These are phyloP conservation scores for Erodium trifolium DNA, from an alignment of 441 rosid genomes.

Conservation along the genomic window DNA sequence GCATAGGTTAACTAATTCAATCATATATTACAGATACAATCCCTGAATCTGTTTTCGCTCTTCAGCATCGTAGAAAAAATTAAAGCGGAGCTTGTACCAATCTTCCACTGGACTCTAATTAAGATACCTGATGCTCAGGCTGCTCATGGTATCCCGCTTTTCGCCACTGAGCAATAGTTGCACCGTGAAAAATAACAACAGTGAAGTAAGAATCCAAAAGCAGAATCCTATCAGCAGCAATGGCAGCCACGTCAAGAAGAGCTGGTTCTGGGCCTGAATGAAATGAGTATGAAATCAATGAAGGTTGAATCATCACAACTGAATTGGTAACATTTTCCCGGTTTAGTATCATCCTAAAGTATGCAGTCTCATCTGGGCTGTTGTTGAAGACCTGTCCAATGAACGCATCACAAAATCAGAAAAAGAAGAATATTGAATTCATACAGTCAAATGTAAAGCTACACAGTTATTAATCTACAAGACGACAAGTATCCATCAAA, in stretches of 20 bases:
- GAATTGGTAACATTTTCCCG: slow-evolving; percentile 85
- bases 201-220: slow-evolving; percentile 82
- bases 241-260: slow-evolving; percentile 79
- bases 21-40: too few species aligned
- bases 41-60: neutral
- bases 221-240: slow-evolving; percentile 79
- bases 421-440: slow-evolving; percentile 8
- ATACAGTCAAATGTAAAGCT: neutral
- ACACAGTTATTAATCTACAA: neutral
- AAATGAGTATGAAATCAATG: slow-evolving; percentile 81
- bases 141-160: slow-evolving; percentile 84
- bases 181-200: slow-evolving; percentile 82
- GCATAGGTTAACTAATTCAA: too few species aligned
- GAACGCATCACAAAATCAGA: slow-evolving; percentile 21
- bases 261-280: slow-evolving; percentile 79
- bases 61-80: neutral
- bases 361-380: slow-evolving; percentile 33
- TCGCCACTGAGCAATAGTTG: slow-evolving; percentile 91
- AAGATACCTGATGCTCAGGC: slow-evolving; percentile 76
- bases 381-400: slow-evolving; percentile 61
- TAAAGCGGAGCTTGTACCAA: neutral
- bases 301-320: slow-evolving; percentile 92
- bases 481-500: neutral
- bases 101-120: neutral
- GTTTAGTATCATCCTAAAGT: slow-evolving; percentile 77